phyloP scores from a whole-genome alignment of 352 stramenopile genomes.

The Globisporangium polare region DNA sequence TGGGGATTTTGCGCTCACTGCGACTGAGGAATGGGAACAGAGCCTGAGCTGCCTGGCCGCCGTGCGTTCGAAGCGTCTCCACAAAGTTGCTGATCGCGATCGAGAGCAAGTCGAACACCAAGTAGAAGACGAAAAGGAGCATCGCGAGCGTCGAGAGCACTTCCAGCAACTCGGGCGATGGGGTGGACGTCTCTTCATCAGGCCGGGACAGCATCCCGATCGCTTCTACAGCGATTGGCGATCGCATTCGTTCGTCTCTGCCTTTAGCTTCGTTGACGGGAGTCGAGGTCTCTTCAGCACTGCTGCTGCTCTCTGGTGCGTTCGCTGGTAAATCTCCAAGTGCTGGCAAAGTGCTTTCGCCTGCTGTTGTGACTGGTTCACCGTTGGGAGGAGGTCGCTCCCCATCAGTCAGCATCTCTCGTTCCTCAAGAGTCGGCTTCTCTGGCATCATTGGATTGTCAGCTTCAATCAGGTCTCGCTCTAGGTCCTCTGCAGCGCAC shows the following conservation, averaged over 20 bases:
- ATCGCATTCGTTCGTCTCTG: neutral
- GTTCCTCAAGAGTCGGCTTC: neutral
- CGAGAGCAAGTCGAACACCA: slow-evolving; percentile 21
- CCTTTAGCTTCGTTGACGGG: neutral
- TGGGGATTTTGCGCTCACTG: slow-evolving; percentile 8
- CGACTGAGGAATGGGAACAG: neutral
- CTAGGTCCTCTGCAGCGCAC: neutral
- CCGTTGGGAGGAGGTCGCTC: neutral
- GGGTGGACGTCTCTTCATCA: slow-evolving; percentile 1
- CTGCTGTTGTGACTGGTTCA: neutral
- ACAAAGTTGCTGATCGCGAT: slow-evolving; percentile 11
- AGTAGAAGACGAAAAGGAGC: slow-evolving; percentile 22
- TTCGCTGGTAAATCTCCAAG: neutral
- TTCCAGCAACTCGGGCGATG: slow-evolving; percentile 7
- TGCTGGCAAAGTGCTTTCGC: neutral
- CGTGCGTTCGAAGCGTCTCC: neutral
- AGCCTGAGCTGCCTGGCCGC: neutral
- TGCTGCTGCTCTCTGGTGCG: neutral
- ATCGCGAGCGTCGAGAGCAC: slow-evolving; percentile 21
- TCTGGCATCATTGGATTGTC: neutral
- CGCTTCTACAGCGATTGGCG: neutral
- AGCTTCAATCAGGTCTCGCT: neutral
- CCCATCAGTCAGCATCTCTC: neutral
- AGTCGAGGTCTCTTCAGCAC: neutral
- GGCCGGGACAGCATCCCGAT: slow-evolving; percentile 1